These are phyloP conservation scores for Iberis pinnata DNA, from an alignment of 345 rosid species.

Conservation along the genomic window DNA sequence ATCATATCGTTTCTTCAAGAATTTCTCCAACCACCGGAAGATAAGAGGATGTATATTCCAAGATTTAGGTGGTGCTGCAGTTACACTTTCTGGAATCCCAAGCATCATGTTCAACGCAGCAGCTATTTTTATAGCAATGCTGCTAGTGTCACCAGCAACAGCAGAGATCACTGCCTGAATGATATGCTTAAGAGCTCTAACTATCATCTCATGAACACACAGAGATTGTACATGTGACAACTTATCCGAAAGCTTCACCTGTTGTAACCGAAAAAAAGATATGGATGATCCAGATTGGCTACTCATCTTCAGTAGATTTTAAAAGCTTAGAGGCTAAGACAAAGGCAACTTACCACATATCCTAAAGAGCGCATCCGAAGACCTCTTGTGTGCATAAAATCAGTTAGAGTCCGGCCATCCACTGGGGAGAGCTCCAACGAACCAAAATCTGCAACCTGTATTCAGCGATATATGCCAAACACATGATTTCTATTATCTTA, in stretches of 20 bases:
- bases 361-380: conserved; percentile 93
- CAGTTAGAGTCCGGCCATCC: conserved; percentile 96
- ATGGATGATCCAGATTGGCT: conserved; percentile 6
- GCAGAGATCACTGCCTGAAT: conserved; percentile 87
- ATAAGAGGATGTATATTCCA: conserved; percentile 58
- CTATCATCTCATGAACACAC: conserved; percentile 96
- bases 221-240: conserved; percentile 91
- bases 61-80: conserved; percentile 36
- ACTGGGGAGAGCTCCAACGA: conserved; percentile 97
- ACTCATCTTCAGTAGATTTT: conserved; percentile 12
- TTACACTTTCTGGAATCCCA: conserved; percentile 52
- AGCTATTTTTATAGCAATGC: conserved; percentile 64
- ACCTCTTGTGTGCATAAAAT: conserved; percentile 99
- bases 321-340: conserved; percentile 1
- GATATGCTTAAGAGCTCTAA: conserved; percentile 85
- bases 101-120: conserved; percentile 91
- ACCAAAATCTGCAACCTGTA: conserved; percentile 98
- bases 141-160: conserved; percentile 43
- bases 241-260: conserved; percentile 96
- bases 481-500: conserved; percentile 15
- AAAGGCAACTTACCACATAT: conserved; percentile 62
- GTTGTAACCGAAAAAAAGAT: conserved; percentile 27
- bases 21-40: conserved; percentile 85
- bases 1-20: conserved; percentile 82
- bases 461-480: conserved; percentile 21